Percentiles rank a stretch among this genome's conserved stretches.
These are phyloP conservation scores for Gonium pectorale DNA, from an alignment of 139 green algal genomes.

Conservation along the genomic window DNA sequence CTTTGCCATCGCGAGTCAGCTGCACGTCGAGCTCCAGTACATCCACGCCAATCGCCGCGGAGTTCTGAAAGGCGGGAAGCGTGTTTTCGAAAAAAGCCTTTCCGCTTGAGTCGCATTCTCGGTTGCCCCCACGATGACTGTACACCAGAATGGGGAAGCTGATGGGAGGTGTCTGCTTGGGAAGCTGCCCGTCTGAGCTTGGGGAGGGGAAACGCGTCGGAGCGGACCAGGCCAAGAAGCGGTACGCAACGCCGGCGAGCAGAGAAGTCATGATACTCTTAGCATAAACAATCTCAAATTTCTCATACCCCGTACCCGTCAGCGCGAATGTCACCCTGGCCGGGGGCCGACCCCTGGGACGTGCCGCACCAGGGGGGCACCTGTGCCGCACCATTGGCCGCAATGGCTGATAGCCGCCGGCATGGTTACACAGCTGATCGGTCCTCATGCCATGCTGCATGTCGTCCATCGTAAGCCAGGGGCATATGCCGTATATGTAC, in stretches of 20 bases:
- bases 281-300: too few species aligned
- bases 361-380: too few species aligned
- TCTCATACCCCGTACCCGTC: too few species aligned
- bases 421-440: too few species aligned
- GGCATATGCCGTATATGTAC: too few species aligned
- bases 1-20: background rate
- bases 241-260: background rate
- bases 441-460: too few species aligned
- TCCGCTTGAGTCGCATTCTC: background rate
- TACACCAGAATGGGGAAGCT: slow-evolving; percentile 35
- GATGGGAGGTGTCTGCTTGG: background rate
- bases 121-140: slow-evolving; percentile 25
- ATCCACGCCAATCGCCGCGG: background rate
- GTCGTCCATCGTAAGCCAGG: too few species aligned
- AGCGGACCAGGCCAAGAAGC: background rate
- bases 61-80: slow-evolving; percentile 11
- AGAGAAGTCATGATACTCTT: slow-evolving; percentile 7
- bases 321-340: too few species aligned
- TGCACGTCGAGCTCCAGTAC: slow-evolving; percentile 45
- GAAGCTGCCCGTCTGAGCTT: background rate
- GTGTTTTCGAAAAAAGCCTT: slow-evolving; percentile 22
- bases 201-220: background rate
- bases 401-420: too few species aligned
- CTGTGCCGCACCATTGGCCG: too few species aligned
- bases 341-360: too few species aligned